Evolutionary conservation across 2,329 filamentous ascomycete genomes (phyloP), one percentile per base, ranked within the genome.

Genomic region (Diaporthe aspalathi): DNA sequence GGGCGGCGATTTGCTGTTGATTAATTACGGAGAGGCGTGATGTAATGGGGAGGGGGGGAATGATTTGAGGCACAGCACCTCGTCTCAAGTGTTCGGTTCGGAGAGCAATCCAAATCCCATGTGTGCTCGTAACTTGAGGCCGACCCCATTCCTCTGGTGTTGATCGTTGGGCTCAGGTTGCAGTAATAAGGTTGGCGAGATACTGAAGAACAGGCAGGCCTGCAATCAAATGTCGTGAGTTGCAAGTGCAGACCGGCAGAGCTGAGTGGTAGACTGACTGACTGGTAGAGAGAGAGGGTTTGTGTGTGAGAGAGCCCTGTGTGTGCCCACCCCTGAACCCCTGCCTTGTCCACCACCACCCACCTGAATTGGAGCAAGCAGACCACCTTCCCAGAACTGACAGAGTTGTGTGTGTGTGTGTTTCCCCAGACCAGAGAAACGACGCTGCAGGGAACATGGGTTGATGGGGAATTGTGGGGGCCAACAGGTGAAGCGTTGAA

Each of bases 171-270:
- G n/a, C 60, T 65, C 43, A 63, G 49, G 60, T 63, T 35, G 60
- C 60, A 63, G 60, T 63, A 63, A 65, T 65, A 50, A 65, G 60
- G 60, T 65, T 65, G 60, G 60, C 60, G 60, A 65, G 43, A 65
- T 65, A 65, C 29, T 38, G 60, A 65, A 65, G 29, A 65, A 65
- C 60, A 65, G 12, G 20, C 60, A 65, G 20, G 60, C 60, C 60
- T 65, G 60, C n/a, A 65, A 65, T 65, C 60, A 50, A 65, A 65
- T 65, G 27, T 65, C 60, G 49, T 60, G n/a, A n/a, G n/a, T n/a
- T n/a, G n/a, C n/a, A 9, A 35, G 32, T 35, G 32, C 32, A 35
- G 32, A n/a, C n/a, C n/a, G 32, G 32, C 32, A 32, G 32, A 32
- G 32, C 32, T 5, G 32, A 32, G 32, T 5, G 32, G 8, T 5